phyloP scores from a whole-genome alignment of 2,329 filamentous ascomycete genomes.

The Verticillium nubilum region DNA sequence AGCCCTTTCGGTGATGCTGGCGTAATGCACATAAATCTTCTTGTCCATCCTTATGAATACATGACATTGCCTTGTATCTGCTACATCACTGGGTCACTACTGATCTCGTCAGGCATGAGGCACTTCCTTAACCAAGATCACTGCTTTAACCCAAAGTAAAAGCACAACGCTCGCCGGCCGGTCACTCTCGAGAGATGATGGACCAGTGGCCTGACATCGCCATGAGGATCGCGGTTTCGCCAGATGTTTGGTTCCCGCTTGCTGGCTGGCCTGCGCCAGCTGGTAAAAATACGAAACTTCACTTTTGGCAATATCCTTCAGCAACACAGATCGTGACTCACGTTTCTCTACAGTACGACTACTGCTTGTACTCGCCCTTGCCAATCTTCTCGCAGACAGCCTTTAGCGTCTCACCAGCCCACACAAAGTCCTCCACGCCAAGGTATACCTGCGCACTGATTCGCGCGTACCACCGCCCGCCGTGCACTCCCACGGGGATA shows the following conservation, averaged over 20 bases:
- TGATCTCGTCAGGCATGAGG: too few species aligned
- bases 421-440: conserved; percentile 73
- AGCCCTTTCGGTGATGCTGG: background rate
- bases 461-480: conserved; percentile 61
- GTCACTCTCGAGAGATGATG: too few species aligned
- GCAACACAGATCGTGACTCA: too few species aligned
- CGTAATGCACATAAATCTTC: background rate
- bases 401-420: conserved; percentile 55
- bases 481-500: conserved; percentile 58
- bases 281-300: too few species aligned
- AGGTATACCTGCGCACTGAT: conserved; percentile 81
- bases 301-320: too few species aligned
- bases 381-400: conserved; percentile 35
- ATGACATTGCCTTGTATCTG: background rate
- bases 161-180: too few species aligned
- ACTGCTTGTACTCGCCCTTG: conserved; percentile 11
- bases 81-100: background rate
- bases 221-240: too few species aligned
- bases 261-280: too few species aligned
- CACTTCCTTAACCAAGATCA: too few species aligned
- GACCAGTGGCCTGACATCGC: too few species aligned
- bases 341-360: background rate
- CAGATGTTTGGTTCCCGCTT: too few species aligned
- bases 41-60: background rate
- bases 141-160: too few species aligned